Evolutionary conservation across 1,139 yeast species (phyloP), one percentile per base, ranked within the genome.

Genomic region (Nakaseomyces glabratus): DNA sequence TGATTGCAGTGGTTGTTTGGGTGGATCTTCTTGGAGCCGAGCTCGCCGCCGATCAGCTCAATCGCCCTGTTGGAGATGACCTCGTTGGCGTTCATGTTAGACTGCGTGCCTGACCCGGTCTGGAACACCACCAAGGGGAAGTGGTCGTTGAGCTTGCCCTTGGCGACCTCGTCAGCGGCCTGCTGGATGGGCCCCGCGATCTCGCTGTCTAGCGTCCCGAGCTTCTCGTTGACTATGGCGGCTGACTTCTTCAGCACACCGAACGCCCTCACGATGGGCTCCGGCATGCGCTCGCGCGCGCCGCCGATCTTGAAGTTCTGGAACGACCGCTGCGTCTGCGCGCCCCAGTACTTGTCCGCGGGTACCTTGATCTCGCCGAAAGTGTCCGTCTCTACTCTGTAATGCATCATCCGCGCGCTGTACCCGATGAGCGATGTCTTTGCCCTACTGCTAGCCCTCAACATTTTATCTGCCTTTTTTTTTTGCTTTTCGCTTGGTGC

Each of bases 1-100:
- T 86, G 90, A 71, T 90, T 90, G 56, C 90, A 93, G 65, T 90
- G 97, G 65, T 90, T 97, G 65, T 90, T 90, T 48, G 98, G 98
- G 64, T 90, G 98, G 37, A 90, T 95, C 43, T 64, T 71, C 69
- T 90, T 90, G 44, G 95, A 77, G 39, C 98, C 98, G 58, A 80
- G 65, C 57, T 69, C 71, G 44, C 98, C 98, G 43, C 96, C 97
- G 48, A 90, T 71, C 38, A 90, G 58, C 66, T 90, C 97, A 64
- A 90, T 90, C 48, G 98, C 98, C 55, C 98, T 76, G 73, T 90
- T 93, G 37, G 96, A 85, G 55, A 90, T 90, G 48, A 90, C 98
- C 67, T 90, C 98, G 61, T 90, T 90, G 56, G 97, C 95, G 63
- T 90, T 88, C 98, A 90, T 90, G 71, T 90, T 90, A 46, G 94